Percentiles rank a stretch among this genome's conserved stretches.
Conservation (phyloP, 1,139 yeast species). For the Nakaseomyces uthaithaninus region DNA sequence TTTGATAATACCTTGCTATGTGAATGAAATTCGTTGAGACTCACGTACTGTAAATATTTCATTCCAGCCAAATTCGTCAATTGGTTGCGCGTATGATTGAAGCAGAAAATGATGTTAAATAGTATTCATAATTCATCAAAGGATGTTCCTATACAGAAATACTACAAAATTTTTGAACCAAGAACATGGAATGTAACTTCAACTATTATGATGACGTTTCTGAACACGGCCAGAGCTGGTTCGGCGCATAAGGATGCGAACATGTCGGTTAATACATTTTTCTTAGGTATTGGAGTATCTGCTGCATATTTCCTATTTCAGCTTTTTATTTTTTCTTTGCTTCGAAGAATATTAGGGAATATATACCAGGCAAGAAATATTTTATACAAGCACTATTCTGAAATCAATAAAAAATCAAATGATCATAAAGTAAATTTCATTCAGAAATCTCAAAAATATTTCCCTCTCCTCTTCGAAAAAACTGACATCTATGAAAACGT, state of each 20-base stretch:
- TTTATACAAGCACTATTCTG: slow-evolving; percentile 33
- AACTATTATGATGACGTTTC: slow-evolving; percentile 32
- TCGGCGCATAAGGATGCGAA: slow-evolving; percentile 38
- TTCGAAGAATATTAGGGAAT: slow-evolving; percentile 40
- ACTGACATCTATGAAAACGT: slow-evolving; percentile 20
- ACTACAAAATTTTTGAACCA: neutral
- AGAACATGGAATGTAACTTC: slow-evolving; percentile 14
- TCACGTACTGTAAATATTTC: too few relatives aligned
- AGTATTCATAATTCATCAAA: neutral
- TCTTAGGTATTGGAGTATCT: slow-evolving; percentile 44
- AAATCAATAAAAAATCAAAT: neutral
- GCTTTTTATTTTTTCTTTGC: slow-evolving; percentile 43
- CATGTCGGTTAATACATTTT: slow-evolving; percentile 40
- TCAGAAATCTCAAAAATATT: neutral
- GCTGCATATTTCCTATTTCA: slow-evolving; percentile 46
- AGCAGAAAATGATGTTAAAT: neutral
- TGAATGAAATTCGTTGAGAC: too few relatives aligned
- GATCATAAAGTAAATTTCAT: neutral
- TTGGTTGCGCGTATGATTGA: too few relatives aligned
- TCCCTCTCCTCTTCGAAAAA: neutral
- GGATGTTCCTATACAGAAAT: neutral
- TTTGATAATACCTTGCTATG: too few relatives aligned
- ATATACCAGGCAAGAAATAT: slow-evolving; percentile 52
- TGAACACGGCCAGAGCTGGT: slow-evolving; percentile 53
- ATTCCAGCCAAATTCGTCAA: too few relatives aligned